Evolutionary conservation across 768 basidiomycete species (phyloP).

Genomic region (Lentinula guzmanii): DNA sequence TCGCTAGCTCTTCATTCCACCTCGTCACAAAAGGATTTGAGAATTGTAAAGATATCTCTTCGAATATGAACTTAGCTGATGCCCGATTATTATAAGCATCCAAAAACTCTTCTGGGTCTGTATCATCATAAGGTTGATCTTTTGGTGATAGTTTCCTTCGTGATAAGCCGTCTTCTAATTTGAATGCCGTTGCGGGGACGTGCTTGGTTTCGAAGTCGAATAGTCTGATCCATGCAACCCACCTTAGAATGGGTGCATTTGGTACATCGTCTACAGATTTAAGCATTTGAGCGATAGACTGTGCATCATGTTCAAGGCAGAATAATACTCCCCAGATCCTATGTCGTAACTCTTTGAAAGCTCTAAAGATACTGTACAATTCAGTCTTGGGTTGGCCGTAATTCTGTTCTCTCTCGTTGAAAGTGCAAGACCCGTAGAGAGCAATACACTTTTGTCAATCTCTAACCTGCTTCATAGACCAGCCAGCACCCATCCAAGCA

Average conservation of each 20-base stretch:
- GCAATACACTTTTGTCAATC: slow-evolving; percentile 16
- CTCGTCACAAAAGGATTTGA: too few species aligned
- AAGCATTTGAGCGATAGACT: slow-evolving; percentile 30
- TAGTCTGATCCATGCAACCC: slow-evolving; percentile 27
- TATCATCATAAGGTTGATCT: too few species aligned
- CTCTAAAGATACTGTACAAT: slow-evolving; percentile 28
- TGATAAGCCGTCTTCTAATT: slow-evolving; percentile 30
- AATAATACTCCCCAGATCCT: slow-evolving; percentile 25
- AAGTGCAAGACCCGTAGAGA: slow-evolving; percentile 26
- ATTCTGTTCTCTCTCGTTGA: slow-evolving; percentile 21
- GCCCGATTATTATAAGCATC: slow-evolving; percentile 2
- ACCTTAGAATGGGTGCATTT: slow-evolving; percentile 27
- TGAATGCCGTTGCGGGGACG: slow-evolving; percentile 22
- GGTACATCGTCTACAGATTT: slow-evolving; percentile 26
- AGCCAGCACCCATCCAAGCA: too few species aligned
- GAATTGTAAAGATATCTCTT: too few species aligned
- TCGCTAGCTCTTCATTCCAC: too few species aligned
- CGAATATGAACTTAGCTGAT: too few species aligned
- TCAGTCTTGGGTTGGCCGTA: slow-evolving; percentile 33
- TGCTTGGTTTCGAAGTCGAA: slow-evolving; percentile 32
- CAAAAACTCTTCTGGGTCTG: slow-evolving; percentile 12
- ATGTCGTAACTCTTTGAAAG: slow-evolving; percentile 22
- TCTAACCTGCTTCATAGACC: slow-evolving; percentile 15
- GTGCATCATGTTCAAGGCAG: slow-evolving; percentile 26
- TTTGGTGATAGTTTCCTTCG: background rate